Base-by-base conservation (phyloP, 805 yeast genomes). In the Saccharomycopsis lassenensis region DNA sequence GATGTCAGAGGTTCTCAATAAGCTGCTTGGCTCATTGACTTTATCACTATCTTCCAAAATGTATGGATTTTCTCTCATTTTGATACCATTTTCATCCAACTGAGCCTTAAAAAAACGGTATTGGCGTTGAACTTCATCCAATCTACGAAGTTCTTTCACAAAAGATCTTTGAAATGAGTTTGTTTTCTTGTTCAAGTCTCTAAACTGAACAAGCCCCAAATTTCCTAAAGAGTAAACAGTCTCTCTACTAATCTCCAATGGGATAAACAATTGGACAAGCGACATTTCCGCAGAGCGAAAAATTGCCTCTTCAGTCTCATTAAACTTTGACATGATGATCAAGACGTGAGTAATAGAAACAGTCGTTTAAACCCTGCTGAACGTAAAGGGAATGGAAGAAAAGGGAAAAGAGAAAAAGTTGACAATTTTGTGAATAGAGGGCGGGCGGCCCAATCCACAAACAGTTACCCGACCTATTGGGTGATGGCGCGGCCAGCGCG, bases 251-350 rank as follows among this genome's bases (percentile, higher is more conserved):
- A 63, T 60, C 44, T 66, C 71, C 12, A 57, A 57, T 16, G 71
- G 63, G 20, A 66, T 65, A 43, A 63, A 66, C 51, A 66, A 61
- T 41, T 66, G 71, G 10, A 65, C 69, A 30, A 66, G 48, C 2
- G 64, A 52, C 71, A 66, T 66, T 7, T 69, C 67, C 7, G 71
- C 70, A 18, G 69, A 62, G 31, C 71, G 46, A 37, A 42, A 42
- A 19, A 42, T 40, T 10, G 46, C 46, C 37, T 42, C 46, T 24
- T 39, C 43, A 10, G 28, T 19, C 16, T 7, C 28, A 18, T 1
- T 72, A 63, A 62, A n/a, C n/a, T n/a, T n/a, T n/a, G n/a, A n/a
- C n/a, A n/a, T n/a, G n/a, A n/a, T n/a, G n/a, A n/a, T n/a, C n/a
- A n/a, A n/a, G n/a, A n/a, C n/a, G n/a, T n/a, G n/a, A n/a, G n/a